These are phyloP conservation scores for Coemansia pectinata DNA, from an alignment of 192 early-diverging fungal species.

Conservation along the genomic window DNA sequence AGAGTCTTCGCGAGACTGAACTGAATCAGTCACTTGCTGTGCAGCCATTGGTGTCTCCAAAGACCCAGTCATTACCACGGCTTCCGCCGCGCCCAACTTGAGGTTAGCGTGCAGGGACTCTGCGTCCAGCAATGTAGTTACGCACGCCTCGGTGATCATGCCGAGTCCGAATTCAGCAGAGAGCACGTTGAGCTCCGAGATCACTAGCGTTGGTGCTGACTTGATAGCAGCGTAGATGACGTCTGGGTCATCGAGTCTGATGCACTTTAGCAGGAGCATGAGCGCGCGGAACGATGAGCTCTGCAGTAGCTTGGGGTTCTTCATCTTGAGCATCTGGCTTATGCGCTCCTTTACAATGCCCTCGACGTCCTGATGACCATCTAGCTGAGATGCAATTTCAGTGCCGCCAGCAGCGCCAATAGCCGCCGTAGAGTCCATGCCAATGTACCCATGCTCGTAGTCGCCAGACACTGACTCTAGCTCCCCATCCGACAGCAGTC, in stretches of 20 bases:
- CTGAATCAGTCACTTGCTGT: not conserved
- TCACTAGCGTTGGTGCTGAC: constrained; percentile 8
- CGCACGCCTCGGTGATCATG: constrained; percentile 31
- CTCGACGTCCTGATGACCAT: constrained; percentile 10
- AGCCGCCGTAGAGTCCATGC: too few species aligned
- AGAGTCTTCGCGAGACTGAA: not conserved
- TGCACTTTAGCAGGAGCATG: constrained; percentile 41
- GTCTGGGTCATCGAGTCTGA: constrained; percentile 27
- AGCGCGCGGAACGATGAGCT: constrained; percentile 25
- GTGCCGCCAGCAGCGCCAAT: not conserved
- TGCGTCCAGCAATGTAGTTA: constrained; percentile 13
- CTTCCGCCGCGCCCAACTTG: not conserved
- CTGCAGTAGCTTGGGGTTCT: constrained; percentile 34
- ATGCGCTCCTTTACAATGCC: constrained; percentile 31
- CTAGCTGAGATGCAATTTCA: not conserved
- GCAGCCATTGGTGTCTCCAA: not conserved
- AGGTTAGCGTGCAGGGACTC: not conserved
- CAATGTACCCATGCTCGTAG: not conserved
- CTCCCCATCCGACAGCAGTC: constrained; percentile 36
- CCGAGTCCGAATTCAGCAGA: constrained; percentile 34
- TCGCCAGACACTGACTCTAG: constrained; percentile 3
- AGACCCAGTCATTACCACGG: not conserved
- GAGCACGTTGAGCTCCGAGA: constrained; percentile 31
- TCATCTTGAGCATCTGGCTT: constrained; percentile 17
- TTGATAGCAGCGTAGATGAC: constrained; percentile 16